Conservation (phyloP, 2,329 filamentous ascomycete species). For the Penicillium verrucosum region DNA sequence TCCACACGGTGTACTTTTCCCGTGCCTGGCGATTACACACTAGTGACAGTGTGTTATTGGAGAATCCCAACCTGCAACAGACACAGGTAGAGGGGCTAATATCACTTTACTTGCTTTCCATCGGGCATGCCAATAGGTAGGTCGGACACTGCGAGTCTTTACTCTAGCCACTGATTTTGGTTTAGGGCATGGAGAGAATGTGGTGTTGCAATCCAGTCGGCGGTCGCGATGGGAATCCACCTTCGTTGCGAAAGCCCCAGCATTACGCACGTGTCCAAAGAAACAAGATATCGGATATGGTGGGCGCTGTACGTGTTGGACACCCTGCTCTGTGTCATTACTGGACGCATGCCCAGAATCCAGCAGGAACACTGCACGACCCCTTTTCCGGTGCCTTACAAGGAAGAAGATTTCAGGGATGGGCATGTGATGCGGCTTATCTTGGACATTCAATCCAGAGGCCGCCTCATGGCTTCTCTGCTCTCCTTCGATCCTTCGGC, state of each 20-base stretch:
- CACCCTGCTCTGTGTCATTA: constrained; percentile 1
- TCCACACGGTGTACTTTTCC: constrained; percentile 42
- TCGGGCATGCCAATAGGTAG: constrained; percentile 43
- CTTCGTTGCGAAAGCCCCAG: not conserved
- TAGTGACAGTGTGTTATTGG: constrained; percentile 35
- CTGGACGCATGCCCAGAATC: constrained; percentile 6
- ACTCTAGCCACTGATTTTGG: not conserved
- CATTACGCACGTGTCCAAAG: constrained; percentile 5
- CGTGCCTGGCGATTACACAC: constrained; percentile 42
- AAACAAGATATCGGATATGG: constrained; percentile 7
- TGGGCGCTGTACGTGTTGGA: constrained; percentile 8
- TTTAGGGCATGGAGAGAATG: constrained; percentile 8
- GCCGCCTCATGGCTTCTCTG: not conserved
- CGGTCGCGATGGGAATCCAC: constrained; percentile 4
- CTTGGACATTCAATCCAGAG: not conserved
- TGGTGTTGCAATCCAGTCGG: constrained; percentile 9
- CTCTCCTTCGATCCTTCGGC: not conserved
- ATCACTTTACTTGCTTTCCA: constrained; percentile 41
- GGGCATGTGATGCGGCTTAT: not conserved
- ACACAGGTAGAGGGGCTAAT: constrained; percentile 44
- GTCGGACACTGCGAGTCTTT: not conserved
- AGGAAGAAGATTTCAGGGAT: constrained; percentile 3
- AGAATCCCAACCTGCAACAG: constrained; percentile 44
- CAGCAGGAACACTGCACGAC: constrained; percentile 2
- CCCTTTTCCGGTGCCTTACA: constrained; percentile 2